phyloP scores from a whole-genome alignment of 129 eudicot species.

The Escallonia herrerae region DNA sequence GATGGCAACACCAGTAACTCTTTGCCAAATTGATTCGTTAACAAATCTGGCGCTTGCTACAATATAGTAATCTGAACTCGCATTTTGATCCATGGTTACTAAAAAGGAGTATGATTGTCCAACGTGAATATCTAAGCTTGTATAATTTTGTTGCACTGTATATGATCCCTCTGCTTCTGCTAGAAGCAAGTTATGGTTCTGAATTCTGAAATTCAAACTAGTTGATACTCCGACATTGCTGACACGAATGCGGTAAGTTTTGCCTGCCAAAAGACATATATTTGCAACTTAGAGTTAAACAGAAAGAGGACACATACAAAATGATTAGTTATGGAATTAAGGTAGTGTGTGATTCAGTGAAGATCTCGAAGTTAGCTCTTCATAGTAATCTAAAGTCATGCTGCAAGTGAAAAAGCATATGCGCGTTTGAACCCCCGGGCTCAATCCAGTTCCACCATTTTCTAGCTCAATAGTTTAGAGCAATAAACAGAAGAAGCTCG shows the following conservation, averaged over 20 bases:
- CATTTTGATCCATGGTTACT: slow-evolving; percentile 60
- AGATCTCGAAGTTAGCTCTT: too few relatives aligned
- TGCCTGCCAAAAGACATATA: slow-evolving; percentile 27
- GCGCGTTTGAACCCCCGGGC: too few relatives aligned
- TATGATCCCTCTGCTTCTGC: slow-evolving; percentile 69
- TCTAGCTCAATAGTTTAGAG: background rate
- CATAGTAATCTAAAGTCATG: too few relatives aligned
- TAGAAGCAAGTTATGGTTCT: slow-evolving; percentile 56
- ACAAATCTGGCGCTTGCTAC: slow-evolving; percentile 66
- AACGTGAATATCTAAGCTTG: slow-evolving; percentile 63
- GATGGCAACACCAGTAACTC: slow-evolving; percentile 58
- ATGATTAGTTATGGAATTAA: too few relatives aligned
- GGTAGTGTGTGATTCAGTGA: too few relatives aligned
- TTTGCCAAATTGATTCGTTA: slow-evolving; percentile 43
- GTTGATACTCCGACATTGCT: slow-evolving; percentile 72
- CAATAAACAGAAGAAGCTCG: background rate
- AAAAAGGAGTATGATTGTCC: slow-evolving; percentile 64
- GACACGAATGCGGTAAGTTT: slow-evolving; percentile 62
- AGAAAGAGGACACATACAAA: too few relatives aligned
- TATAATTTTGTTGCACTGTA: slow-evolving; percentile 62
- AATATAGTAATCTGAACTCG: slow-evolving; percentile 60
- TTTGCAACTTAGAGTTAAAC: too few relatives aligned
- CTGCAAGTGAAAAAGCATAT: too few relatives aligned
- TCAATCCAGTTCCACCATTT: background rate
- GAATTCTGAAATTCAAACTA: slow-evolving; percentile 69